Base-by-base conservation (phyloP, 2,329 filamentous ascomycete genomes). In the Botrytis aclada region DNA sequence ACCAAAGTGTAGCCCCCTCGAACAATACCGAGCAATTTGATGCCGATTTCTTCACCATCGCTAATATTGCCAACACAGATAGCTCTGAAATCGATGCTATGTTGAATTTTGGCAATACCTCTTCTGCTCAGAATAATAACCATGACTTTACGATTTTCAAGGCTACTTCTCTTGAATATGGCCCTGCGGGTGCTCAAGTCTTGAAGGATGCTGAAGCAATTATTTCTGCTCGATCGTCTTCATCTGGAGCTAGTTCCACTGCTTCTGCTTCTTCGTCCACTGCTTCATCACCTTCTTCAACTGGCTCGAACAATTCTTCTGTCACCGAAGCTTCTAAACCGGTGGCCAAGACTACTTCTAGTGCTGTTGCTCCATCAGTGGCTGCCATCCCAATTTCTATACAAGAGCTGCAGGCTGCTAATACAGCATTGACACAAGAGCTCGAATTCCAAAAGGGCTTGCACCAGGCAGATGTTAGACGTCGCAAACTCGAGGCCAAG, bases 241-340 rank as follows among this genome's bases (percentile, higher is more conserved):
- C 12, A 22, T 32, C 45, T 22, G 7, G 16, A 14, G 9, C 47
- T 41, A 2, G 20, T 22, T 51, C 22, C 7, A 45, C 29, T 43
- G 29, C 41, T 64, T 32, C 20, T 25, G 45, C 8, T 47, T 47
- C 43, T 65, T 34, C 29, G 8, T 43, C 2, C 9, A 12, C 2
- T 25, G 29, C 3, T 39, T 14, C 1, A 18, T n/a, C 12, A 3
- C 14, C 22, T 61, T 8, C 22, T 39, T 18, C 6, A 14, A 2
- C 6, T 9, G 12, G 5, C 1, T 0, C 5, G 22, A 25, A 9
- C 7, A 0, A 3, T n/a, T 39, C 16, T 29, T 9, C 7, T 6
- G 8, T 43, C 16, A n/a, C 4, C 25, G 8, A n/a, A 39, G 7
- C 32, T 51, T n/a, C 14, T 2, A 1, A 18, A 25, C 7, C 41